Conservation (phyloP, 2,329 filamentous ascomycete species). For the Tothia fuscella region DNA sequence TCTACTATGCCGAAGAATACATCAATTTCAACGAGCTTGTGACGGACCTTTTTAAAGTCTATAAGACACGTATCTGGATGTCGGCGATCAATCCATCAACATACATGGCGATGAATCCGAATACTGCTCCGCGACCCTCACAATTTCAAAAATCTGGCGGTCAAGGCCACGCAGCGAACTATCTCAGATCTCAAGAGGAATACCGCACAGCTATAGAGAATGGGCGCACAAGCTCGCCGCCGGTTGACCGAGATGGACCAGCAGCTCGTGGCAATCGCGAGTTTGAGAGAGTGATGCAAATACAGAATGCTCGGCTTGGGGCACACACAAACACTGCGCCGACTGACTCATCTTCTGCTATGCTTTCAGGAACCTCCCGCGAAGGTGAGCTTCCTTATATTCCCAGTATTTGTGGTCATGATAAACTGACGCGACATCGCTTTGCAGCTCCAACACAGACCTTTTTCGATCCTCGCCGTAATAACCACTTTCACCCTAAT, state of each 20-base stretch:
- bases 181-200: constrained; percentile 6
- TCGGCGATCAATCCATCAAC: constrained; percentile 97
- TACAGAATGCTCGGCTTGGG: too few relatives aligned
- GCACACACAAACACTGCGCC: too few relatives aligned
- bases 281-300: constrained; percentile 4
- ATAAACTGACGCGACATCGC: too few relatives aligned
- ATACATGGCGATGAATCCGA: constrained; percentile 49
- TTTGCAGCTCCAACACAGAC: too few relatives aligned
- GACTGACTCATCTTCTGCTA: too few relatives aligned
- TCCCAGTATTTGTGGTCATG: too few relatives aligned
- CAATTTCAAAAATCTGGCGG: constrained; percentile 3
- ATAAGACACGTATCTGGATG: constrained; percentile 99
- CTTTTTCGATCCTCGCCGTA: not conserved
- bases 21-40: constrained; percentile 99
- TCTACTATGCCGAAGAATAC: constrained; percentile 95
- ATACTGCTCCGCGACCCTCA: constrained; percentile 45
- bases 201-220: constrained; percentile 1
- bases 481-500: not conserved
- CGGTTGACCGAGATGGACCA: constrained; percentile 3
- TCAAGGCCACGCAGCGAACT: constrained; percentile 1
- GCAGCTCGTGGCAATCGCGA: constrained; percentile 8
- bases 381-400: too few relatives aligned
- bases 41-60: constrained; percentile 96
- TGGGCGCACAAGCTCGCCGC: constrained; percentile 3
- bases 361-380: too few relatives aligned